Conservation (phyloP, 805 yeast species). For the Huiozyma naganishii region DNA sequence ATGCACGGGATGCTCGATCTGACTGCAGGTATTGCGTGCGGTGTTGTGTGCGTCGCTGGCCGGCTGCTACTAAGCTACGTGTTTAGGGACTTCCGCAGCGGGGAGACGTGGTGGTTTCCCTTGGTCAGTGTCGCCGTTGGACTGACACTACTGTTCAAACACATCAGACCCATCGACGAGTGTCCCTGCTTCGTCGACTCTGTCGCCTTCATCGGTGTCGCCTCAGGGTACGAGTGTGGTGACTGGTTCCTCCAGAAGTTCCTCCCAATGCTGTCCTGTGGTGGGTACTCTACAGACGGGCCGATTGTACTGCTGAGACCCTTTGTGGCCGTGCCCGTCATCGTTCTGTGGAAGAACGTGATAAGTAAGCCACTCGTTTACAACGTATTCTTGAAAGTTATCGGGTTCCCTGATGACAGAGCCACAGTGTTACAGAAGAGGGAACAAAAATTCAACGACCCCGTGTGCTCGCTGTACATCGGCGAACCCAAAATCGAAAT, state of each 20-base stretch:
- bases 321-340: slow-evolving; percentile 51
- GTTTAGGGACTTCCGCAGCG: slow-evolving; percentile 29
- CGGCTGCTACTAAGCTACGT: slow-evolving; percentile 35
- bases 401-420: slow-evolving; percentile 15
- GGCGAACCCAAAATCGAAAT: slow-evolving; percentile 68
- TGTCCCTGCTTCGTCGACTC: slow-evolving; percentile 97
- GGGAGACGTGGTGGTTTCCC: slow-evolving; percentile 26
- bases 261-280: slow-evolving; percentile 1
- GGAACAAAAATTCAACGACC: slow-evolving; percentile 20
- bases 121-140: slow-evolving; percentile 31
- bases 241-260: slow-evolving; percentile 38
- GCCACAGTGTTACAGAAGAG: slow-evolving; percentile 16
- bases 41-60: slow-evolving; percentile 39
- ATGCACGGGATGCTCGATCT: slow-evolving; percentile 94
- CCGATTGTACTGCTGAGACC: slow-evolving; percentile 38
- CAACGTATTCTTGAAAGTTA: slow-evolving; percentile 29
- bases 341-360: slow-evolving; percentile 60
- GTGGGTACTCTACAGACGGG: slow-evolving; percentile 10
- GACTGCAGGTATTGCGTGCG: slow-evolving; percentile 51
- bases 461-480: slow-evolving; percentile 37
- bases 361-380: slow-evolving; percentile 57
- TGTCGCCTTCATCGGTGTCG: slow-evolving; percentile 86
- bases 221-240: slow-evolving; percentile 63
- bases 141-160: slow-evolving; percentile 49
- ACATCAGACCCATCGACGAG: slow-evolving; percentile 82